These are phyloP conservation scores for Wickerhamomyces sp. DNA, from an alignment of 1,139 yeast genomes.

Conservation along the genomic window DNA sequence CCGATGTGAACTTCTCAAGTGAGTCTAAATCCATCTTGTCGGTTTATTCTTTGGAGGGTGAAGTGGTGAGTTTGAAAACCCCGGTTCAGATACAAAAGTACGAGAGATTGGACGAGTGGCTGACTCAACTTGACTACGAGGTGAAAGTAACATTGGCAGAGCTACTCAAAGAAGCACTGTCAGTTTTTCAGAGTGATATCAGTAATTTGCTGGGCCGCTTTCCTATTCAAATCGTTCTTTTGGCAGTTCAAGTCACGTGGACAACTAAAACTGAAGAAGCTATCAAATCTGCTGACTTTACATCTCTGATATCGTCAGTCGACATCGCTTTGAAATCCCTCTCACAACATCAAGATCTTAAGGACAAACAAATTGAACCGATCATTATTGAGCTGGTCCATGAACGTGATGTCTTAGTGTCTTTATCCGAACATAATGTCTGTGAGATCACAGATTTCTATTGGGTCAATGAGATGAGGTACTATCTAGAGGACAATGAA, in stretches of 20 bases:
- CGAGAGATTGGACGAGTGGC: conserved; percentile 58
- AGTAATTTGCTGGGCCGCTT: conserved; percentile 30
- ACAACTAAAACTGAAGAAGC: conserved; percentile 39
- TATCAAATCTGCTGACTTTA: conserved; percentile 7
- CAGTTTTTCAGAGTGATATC: conserved; percentile 17
- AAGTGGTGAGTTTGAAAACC: conserved; percentile 38
- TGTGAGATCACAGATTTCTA: conserved; percentile 23
- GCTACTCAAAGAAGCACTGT: conserved; percentile 28
- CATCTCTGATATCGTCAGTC: conserved; percentile 5
- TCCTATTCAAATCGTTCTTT: conserved; percentile 56
- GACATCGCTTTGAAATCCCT: conserved; percentile 23
- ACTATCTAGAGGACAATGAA: conserved; percentile 30
- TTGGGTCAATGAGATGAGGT: conserved; percentile 57
- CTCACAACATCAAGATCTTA: conserved; percentile 29
- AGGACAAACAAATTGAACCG: conserved; percentile 48
- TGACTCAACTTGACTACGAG: conserved; percentile 51
- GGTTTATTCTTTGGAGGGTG: conserved; percentile 62
- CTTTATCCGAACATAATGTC: conserved; percentile 23
- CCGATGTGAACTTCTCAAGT: conserved; percentile 37
- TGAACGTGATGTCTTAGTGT: conserved; percentile 41
- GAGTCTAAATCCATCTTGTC: conserved; percentile 38
- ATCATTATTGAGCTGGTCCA: conserved; percentile 66
- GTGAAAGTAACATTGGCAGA: conserved; percentile 44
- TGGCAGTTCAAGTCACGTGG: conserved; percentile 59
- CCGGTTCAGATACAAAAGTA: conserved; percentile 42